Conservation (phyloP, 2,329 filamentous ascomycete species). For the Cryoendolithus antarcticus region DNA sequence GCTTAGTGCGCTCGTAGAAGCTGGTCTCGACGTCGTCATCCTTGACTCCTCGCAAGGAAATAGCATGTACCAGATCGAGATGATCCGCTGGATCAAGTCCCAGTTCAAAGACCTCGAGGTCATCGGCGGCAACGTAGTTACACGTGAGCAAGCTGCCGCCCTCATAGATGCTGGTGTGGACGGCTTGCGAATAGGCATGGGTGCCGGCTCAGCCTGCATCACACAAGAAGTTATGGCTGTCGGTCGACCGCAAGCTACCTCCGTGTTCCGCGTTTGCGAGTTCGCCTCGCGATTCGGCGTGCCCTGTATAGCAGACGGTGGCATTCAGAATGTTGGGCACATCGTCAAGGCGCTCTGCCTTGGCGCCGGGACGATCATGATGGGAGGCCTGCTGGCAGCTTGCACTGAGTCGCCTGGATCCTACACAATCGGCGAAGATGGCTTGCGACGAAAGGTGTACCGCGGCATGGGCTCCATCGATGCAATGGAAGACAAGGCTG, state of each 20-base stretch:
- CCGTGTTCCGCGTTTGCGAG: constrained; percentile 76
- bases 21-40: constrained; percentile 87
- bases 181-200: constrained; percentile 97
- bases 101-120: constrained; percentile 80
- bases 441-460: constrained; percentile 98
- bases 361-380: constrained; percentile 94
- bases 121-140: constrained; percentile 97
- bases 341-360: constrained; percentile 96
- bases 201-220: constrained; percentile 93
- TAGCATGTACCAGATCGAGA: constrained; percentile 96
- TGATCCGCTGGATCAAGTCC: constrained; percentile 92
- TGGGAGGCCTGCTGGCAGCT: constrained; percentile 93
- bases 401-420: constrained; percentile 96
- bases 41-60: constrained; percentile 96
- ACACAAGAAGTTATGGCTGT: constrained; percentile 99
- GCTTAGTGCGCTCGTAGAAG: constrained; percentile 78
- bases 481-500: constrained; percentile 99
- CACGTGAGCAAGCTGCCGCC: constrained; percentile 83
- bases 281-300: constrained; percentile 92
- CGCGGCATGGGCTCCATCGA: constrained; percentile 98
- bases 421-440: constrained; percentile 90
- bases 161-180: constrained; percentile 91
- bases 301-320: constrained; percentile 94
- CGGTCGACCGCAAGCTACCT: constrained; percentile 85
- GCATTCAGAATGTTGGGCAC: constrained; percentile 96